Conservation (phyloP, 306 rosid genomes). For the Quillaja saponaria region DNA sequence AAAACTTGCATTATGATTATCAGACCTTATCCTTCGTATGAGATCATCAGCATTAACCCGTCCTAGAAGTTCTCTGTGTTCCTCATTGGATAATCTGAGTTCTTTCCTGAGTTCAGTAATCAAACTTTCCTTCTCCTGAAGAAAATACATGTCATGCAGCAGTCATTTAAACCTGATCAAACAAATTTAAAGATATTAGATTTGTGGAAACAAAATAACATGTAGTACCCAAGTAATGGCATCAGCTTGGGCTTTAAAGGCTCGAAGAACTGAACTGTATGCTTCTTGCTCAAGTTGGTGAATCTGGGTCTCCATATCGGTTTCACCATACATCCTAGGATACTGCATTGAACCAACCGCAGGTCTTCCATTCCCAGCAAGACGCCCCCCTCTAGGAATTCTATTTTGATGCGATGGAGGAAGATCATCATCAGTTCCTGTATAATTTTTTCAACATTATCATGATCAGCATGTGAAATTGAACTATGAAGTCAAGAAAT, state of each 20-base stretch:
- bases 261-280: slow-evolving; percentile 86
- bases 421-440: slow-evolving; percentile 95
- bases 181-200: slow-evolving; percentile 34
- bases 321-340: slow-evolving; percentile 75
- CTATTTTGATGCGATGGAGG: slow-evolving; percentile 83
- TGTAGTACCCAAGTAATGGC: slow-evolving; percentile 91
- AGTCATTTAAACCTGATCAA: slow-evolving; percentile 58
- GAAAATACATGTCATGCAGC: slow-evolving; percentile 50
- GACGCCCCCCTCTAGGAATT: slow-evolving; percentile 75
- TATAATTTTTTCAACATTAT: slow-evolving; percentile 5
- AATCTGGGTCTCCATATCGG: slow-evolving; percentile 87
- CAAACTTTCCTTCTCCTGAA: slow-evolving; percentile 93
- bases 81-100: slow-evolving; percentile 88
- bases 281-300: slow-evolving; percentile 97
- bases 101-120: slow-evolving; percentile 92
- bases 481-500: slow-evolving; percentile 22
- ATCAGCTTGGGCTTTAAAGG: slow-evolving; percentile 99
- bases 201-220: slow-evolving; percentile 36
- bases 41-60: slow-evolving; percentile 91
- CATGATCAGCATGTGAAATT: slow-evolving; percentile 11
- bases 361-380: slow-evolving; percentile 82
- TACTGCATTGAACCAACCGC: slow-evolving; percentile 64
- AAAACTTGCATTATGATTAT: slow-evolving; percentile 24
- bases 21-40: slow-evolving; percentile 78
- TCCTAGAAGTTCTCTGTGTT: slow-evolving; percentile 87